A percentile compares a stretch with the other conserved stretches of the same genome.
These are phyloP conservation scores for Rauvolfia tetraphylla DNA, from an alignment of 257 asterid genomes.

Conservation along the genomic window DNA sequence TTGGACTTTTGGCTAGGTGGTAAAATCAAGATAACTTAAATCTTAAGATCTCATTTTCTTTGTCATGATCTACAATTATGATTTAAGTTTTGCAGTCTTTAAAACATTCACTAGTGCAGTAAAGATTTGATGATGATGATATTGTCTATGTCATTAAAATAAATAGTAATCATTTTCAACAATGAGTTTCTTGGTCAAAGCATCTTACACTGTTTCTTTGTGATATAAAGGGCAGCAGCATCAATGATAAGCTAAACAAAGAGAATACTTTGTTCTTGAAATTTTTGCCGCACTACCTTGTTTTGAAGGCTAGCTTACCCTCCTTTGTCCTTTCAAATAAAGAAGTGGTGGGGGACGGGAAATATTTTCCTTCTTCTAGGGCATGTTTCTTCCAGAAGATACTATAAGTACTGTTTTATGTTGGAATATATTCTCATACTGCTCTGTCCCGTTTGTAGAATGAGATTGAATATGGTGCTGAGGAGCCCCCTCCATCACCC, in stretches of 20 bases:
- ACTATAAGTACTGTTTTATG: background rate
- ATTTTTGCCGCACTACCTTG: background rate
- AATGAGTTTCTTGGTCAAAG: background rate
- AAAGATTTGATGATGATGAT: background rate
- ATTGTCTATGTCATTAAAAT: background rate
- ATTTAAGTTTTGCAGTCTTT: background rate
- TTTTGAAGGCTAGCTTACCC: background rate
- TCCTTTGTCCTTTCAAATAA: background rate
- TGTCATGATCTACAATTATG: background rate
- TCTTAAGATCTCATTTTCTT: background rate
- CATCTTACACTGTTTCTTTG: background rate
- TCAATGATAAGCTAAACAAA: background rate
- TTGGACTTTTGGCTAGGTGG: background rate
- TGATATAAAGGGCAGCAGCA: background rate
- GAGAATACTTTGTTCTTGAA: background rate
- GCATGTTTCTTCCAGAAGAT: background rate
- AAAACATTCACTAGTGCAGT: background rate
- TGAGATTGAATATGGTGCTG: conserved; percentile 52
- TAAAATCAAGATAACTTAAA: background rate
- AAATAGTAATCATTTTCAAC: background rate
- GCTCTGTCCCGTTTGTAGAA: conserved; percentile 34
- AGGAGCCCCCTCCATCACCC: conserved; percentile 55
- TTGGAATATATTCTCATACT: background rate
- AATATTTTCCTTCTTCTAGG: background rate
- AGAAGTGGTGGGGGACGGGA: background rate